Evolutionary conservation across 305 asterid species (phyloP).

Genomic region (Fraxinus albicans): DNA sequence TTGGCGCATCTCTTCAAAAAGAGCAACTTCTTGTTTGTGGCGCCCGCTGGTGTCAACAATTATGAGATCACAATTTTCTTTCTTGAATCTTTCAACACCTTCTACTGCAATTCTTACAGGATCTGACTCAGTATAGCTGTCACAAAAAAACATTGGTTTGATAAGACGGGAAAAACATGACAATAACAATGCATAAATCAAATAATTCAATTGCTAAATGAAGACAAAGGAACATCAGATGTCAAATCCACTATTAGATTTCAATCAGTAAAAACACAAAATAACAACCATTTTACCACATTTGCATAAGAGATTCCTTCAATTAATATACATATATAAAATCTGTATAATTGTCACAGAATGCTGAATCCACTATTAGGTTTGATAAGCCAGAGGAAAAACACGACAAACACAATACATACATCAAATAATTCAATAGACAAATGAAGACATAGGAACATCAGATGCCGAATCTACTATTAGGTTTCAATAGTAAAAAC

Average conservation of each 20-base stretch:
- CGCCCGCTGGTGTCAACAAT: constrained; percentile 97
- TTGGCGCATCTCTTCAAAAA: constrained; percentile 98
- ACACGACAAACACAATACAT: background rate
- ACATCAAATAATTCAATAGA: background rate
- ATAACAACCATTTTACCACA: background rate
- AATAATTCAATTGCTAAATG: background rate
- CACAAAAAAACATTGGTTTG: constrained; percentile 23
- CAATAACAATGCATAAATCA: background rate
- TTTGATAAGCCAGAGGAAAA: background rate
- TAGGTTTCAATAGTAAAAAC: background rate
- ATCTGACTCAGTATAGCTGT: constrained; percentile 96
- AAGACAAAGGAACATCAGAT: background rate
- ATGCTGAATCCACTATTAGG: no score
- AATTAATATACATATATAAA: background rate
- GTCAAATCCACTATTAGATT: background rate
- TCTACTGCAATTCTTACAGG: constrained; percentile 92
- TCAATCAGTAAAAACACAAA: background rate
- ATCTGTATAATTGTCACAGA: background rate
- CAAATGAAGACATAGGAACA: background rate
- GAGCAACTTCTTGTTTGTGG: constrained; percentile 94
- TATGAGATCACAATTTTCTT: constrained; percentile 88
- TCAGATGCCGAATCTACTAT: background rate
- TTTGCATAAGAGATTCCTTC: background rate
- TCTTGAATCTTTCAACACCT: constrained; percentile 75
- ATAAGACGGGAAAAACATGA: background rate